Conservation (phyloP, 169 alveolate genomes). For the Toxoplasma gondii region DNA sequence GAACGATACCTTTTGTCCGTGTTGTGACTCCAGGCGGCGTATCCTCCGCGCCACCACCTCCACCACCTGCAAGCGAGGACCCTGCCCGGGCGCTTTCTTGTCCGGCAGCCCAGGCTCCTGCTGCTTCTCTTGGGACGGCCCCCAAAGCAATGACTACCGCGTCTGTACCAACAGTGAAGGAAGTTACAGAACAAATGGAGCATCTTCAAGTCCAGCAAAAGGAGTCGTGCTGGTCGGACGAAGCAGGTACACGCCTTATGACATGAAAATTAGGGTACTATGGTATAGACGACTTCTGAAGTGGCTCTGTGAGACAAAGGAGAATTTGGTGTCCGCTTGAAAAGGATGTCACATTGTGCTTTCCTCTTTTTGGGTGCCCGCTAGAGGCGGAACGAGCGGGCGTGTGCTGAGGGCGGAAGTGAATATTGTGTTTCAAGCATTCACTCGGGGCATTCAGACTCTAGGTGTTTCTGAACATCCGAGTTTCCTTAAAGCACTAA, state of each 20-base stretch:
- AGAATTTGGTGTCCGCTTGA: too few species aligned
- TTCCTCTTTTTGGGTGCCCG: too few species aligned
- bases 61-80: background rate
- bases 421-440: too few species aligned
- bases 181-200: conserved; percentile 26
- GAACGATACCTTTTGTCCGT: background rate
- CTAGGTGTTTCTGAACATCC: too few species aligned
- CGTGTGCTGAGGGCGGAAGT: too few species aligned
- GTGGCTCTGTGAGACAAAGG: background rate
- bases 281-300: background rate
- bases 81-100: background rate
- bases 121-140: background rate
- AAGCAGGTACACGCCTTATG: background rate
- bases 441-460: too few species aligned
- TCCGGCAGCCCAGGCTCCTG: background rate
- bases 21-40: conserved; percentile 7
- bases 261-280: too few species aligned
- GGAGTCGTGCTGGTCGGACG: conserved; percentile 36
- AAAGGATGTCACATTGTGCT: too few species aligned
- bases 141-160: background rate
- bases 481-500: too few species aligned
- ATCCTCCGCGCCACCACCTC: background rate
- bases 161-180: background rate
- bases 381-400: too few species aligned
- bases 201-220: background rate